A percentile compares a stretch with the other conserved stretches of the same genome.
Evolutionary conservation across 2,329 filamentous ascomycete genomes (phyloP).

Genomic region (Cercospora sesami): DNA sequence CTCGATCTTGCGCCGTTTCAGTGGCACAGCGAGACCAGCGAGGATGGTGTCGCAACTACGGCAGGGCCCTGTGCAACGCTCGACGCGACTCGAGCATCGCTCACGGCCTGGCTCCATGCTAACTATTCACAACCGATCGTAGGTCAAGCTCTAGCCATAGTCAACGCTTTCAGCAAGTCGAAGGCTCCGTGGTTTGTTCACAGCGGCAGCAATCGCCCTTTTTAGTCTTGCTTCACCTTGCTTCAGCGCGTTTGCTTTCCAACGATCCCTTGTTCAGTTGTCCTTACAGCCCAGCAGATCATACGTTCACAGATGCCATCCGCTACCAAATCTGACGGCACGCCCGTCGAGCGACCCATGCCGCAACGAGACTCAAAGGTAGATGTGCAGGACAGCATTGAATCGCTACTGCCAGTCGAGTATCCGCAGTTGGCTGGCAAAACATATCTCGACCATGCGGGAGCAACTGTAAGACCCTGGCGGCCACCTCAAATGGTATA

Average conservation of each 20-base stretch:
- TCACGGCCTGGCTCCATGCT: not conserved
- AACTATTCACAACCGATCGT: conserved; percentile 7
- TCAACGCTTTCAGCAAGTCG: not conserved
- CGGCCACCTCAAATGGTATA: not conserved
- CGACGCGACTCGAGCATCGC: not conserved
- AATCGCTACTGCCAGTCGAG: conserved; percentile 48
- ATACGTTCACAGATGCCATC: conserved; percentile 5
- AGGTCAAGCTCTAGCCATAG: conserved; percentile 1
- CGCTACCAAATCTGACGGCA: conserved; percentile 6
- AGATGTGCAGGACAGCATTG: conserved; percentile 43
- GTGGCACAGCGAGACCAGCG: conserved; percentile 11
- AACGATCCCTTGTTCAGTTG: conserved; percentile 3
- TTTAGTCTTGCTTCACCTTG: not conserved
- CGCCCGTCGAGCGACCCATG: conserved; percentile 13
- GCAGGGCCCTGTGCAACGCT: conserved; percentile 6
- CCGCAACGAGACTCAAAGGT: conserved; percentile 19
- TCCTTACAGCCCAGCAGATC: not conserved
- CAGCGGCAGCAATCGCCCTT: not conserved
- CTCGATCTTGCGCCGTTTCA: conserved; percentile 12
- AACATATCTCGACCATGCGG: conserved; percentile 84
- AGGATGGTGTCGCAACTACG: conserved; percentile 21
- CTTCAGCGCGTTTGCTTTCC: not conserved
- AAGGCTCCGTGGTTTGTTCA: conserved; percentile 5
- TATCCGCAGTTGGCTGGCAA: conserved; percentile 44
- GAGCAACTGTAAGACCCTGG: conserved; percentile 60